Evolutionary conservation across 768 basidiomycete genomes (phyloP).

Genomic region (Hemileccinum rubropunctum): DNA sequence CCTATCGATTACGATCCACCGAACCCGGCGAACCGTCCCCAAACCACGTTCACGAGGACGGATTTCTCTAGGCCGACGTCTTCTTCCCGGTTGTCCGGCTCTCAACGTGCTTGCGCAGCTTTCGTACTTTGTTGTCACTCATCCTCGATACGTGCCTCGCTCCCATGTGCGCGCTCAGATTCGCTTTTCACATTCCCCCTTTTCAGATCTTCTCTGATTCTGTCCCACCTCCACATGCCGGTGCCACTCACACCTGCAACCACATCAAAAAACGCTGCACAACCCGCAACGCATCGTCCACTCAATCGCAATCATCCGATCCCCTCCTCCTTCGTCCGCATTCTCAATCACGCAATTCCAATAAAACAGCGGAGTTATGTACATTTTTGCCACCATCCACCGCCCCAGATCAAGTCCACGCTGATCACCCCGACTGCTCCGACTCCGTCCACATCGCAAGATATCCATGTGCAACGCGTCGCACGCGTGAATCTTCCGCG

Average conservation of each 20-base stretch:
- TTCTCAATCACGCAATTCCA: conserved; percentile 13
- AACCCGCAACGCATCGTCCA: neutral
- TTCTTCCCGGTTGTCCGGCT: conserved; percentile 13
- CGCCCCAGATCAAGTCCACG: conserved; percentile 20
- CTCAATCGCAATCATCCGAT: conserved; percentile 3
- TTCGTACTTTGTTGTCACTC: conserved; percentile 2
- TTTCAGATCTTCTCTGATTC: conserved; percentile 26
- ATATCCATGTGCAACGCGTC: conserved; percentile 30
- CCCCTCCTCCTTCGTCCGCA: neutral
- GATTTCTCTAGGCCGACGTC: conserved; percentile 10
- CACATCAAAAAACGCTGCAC: neutral
- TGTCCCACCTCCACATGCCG: conserved; percentile 18
- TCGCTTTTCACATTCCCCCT: conserved; percentile 18
- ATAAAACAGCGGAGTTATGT: conserved; percentile 18
- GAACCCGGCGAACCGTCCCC: conserved; percentile 19
- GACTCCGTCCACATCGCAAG: conserved; percentile 31
- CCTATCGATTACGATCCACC: conserved; percentile 21
- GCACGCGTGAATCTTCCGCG: conserved; percentile 31
- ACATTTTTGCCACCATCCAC: conserved; percentile 17
- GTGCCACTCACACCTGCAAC: conserved; percentile 1
- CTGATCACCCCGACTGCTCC: conserved; percentile 27
- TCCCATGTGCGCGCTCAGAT: conserved; percentile 29
- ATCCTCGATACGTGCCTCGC: conserved; percentile 19
- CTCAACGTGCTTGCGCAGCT: conserved; percentile 1
- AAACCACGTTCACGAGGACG: conserved; percentile 18